Evolutionary conservation across 2,329 filamentous ascomycete genomes (phyloP).

Genomic region (Xylaria sp.): DNA sequence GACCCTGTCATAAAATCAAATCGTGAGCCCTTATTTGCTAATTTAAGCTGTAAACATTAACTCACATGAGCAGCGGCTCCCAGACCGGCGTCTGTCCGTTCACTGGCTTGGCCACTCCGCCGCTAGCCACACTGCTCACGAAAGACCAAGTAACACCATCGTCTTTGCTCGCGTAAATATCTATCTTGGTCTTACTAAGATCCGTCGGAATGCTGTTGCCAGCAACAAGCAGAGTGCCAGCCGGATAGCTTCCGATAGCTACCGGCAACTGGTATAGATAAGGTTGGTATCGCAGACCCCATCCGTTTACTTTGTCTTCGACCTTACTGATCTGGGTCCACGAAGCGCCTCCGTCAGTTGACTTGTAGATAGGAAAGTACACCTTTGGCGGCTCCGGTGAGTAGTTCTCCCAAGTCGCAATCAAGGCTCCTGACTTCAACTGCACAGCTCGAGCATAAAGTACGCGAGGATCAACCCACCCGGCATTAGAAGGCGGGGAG

Average conservation of each 20-base stretch:
- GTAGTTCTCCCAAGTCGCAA: conserved; percentile 66
- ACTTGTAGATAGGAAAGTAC: conserved; percentile 64
- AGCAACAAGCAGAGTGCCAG: conserved; percentile 70
- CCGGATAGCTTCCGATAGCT: conserved; percentile 64
- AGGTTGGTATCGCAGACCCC: conserved; percentile 75
- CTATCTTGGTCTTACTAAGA: conserved; percentile 71
- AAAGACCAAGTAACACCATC: conserved; percentile 71
- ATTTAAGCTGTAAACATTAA: not conserved
- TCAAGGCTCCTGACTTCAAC: conserved; percentile 55
- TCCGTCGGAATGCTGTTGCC: conserved; percentile 68
- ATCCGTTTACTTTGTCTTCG: conserved; percentile 69
- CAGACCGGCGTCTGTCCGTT: conserved; percentile 71
- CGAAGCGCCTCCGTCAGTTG: conserved; percentile 62
- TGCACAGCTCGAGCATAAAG: conserved; percentile 57
- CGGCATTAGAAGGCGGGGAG: conserved; percentile 52
- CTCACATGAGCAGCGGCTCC: conserved; percentile 72
- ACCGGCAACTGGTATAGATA: conserved; percentile 70
- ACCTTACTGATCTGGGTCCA: conserved; percentile 72
- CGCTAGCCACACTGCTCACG: conserved; percentile 69
- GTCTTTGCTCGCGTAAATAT: conserved; percentile 72
- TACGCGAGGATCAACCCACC: conserved; percentile 55
- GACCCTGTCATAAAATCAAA: conserved; percentile 50
- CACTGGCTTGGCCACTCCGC: conserved; percentile 66
- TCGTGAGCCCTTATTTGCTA: not conserved
- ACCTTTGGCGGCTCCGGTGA: conserved; percentile 63